Percentiles rank a stretch among this genome's conserved stretches.
Evolutionary conservation across 2,329 filamentous ascomycete genomes (phyloP).

Genomic region (Ophiognomonia clavigignenti-juglandacearum): DNA sequence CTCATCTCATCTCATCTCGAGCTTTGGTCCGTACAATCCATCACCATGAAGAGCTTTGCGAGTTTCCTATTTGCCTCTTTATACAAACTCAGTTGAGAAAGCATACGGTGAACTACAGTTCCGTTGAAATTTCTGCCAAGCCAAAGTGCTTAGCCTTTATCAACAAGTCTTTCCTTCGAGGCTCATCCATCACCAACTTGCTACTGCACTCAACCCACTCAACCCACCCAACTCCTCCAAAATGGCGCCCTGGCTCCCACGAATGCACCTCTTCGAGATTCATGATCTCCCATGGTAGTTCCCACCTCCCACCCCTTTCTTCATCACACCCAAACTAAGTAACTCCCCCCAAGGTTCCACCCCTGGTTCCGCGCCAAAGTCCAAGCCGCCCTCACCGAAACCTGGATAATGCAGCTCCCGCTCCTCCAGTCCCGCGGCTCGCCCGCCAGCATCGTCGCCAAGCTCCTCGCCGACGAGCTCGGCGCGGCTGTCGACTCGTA

Average conservation of each 20-base stretch:
- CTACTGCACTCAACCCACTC: neutral
- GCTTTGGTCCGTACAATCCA: too few species aligned
- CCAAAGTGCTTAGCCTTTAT: too few species aligned
- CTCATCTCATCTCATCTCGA: too few species aligned
- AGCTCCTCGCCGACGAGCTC: conserved; percentile 48
- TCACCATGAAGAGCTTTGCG: too few species aligned
- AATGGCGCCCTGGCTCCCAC: conserved; percentile 49
- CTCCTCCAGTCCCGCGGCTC: conserved; percentile 47
- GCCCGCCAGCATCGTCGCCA: conserved; percentile 57
- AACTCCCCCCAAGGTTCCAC: conserved; percentile 51
- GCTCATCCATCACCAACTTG: too few species aligned
- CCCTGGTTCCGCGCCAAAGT: conserved; percentile 58
- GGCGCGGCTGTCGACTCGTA: conserved; percentile 43
- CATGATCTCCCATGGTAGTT: conserved; percentile 40
- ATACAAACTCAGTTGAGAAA: too few species aligned
- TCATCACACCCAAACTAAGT: conserved; percentile 1
- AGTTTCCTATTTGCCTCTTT: too few species aligned
- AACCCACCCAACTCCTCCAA: neutral
- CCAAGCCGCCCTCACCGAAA: conserved; percentile 59
- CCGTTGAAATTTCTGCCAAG: too few species aligned
- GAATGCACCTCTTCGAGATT: conserved; percentile 63
- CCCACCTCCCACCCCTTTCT: neutral
- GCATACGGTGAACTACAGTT: too few species aligned
- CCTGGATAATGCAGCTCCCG: conserved; percentile 58
- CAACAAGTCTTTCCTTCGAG: too few species aligned